Base-by-base conservation (phyloP, 768 basidiomycete genomes). In the Russula compacta region DNA sequence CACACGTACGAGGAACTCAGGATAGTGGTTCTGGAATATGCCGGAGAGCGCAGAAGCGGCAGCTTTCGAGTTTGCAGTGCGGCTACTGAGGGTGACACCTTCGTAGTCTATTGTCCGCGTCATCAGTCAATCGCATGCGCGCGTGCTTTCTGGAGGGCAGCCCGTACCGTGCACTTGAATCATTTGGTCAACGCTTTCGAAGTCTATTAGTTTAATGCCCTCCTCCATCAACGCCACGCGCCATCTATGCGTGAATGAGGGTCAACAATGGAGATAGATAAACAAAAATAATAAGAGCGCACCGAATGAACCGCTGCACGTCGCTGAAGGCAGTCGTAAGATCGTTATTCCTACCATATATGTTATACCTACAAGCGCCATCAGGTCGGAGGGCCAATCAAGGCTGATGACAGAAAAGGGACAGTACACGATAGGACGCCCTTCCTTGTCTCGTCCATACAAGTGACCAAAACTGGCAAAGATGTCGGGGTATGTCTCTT, bases 21-120 rank as follows among this genome's bases (percentile, higher is more conserved):
- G 90, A 68, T 92, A 92, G 70, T 92, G 82, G 63, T 77, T 77
- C 58, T 81, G 77, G 74, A 92, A 92, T 67, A 92, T 86, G 67
- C 76, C 83, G 2, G 83, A 81, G 8, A 88, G 86, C 68, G 89
- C 83, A 1, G 81, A 76, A 0, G 90, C 90, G 10, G 90, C 90
- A 14, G 77, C 81, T 73, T 92, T 92, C 42, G 87, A 84, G 68
- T 83, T 86, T 46, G 86, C 79, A 36, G 85, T 85, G 15, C 89
- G 79, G 68, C 80, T 83, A 15, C 79, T 78, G 60, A 89, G 65
- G 64, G 78, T 73, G 19, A 89, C 86, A 17, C 90, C 90, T 54
- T 81, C 81, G 68, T 92, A 92, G 72, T 92, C 89, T 89, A 40
- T 24, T 5, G 33, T 4, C 51, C 9, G 24, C 11, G 7, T 10